phyloP scores from a whole-genome alignment of 1,284 basidiomycete genomes.

The Cryptococcus depauperatus region DNA sequence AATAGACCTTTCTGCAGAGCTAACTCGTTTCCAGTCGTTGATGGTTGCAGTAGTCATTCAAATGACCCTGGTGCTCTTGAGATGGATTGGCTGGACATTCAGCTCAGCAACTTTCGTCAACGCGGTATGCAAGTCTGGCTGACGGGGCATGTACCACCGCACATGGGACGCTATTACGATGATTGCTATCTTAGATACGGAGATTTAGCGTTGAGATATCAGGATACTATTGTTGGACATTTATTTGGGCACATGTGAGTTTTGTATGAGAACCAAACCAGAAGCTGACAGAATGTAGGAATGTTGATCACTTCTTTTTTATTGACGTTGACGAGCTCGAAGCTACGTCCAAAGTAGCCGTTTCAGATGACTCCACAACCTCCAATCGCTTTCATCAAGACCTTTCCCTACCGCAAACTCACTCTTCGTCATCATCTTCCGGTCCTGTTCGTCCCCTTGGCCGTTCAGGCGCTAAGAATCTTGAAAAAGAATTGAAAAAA shows the following conservation, averaged over 20 bases:
- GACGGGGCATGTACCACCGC: conserved; percentile 55
- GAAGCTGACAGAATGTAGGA: conserved; percentile 21
- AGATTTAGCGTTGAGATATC: conserved; percentile 71
- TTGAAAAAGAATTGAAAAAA: conserved; percentile 35
- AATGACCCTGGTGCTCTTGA: conserved; percentile 72
- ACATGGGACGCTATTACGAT: conserved; percentile 70
- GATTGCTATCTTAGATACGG: conserved; percentile 72
- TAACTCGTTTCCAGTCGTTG: conserved; percentile 30
- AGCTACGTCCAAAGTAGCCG: conserved; percentile 10
- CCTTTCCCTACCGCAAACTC: conserved; percentile 15
- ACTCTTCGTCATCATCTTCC: conserved; percentile 11
- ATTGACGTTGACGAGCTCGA: conserved; percentile 43
- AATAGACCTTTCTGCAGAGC: not conserved
- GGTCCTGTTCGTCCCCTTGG: conserved; percentile 24
- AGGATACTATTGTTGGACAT: conserved; percentile 85
- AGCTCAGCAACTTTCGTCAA: conserved; percentile 61
- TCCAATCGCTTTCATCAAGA: not conserved
- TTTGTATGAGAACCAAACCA: not conserved
- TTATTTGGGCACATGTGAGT: conserved; percentile 63
- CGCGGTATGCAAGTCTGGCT: conserved; percentile 66
- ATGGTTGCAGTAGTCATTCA: conserved; percentile 57
- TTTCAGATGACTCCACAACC: too few species aligned
- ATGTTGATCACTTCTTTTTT: conserved; percentile 48
- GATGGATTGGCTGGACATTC: conserved; percentile 85
- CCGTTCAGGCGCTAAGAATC: conserved; percentile 21